These are phyloP conservation scores for Tylopilus sp. DNA, from an alignment of 1,284 basidiomycete species.

Conservation along the genomic window DNA sequence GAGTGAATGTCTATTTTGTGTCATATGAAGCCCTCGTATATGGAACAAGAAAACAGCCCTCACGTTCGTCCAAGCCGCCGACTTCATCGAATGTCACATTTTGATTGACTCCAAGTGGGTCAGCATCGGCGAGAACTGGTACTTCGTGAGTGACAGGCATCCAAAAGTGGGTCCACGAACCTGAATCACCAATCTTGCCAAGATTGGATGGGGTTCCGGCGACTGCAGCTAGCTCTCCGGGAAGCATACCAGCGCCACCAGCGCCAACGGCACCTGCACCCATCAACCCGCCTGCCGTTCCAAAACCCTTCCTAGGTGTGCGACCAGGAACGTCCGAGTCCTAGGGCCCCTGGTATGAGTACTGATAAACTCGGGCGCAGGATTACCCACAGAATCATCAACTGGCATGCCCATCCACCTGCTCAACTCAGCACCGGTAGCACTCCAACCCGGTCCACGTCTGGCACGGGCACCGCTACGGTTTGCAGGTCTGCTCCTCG, in stretches of 20 bases:
- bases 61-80: slow-evolving; percentile 94
- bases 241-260: slow-evolving; percentile 52
- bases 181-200: slow-evolving; percentile 78
- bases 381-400: slow-evolving; percentile 63
- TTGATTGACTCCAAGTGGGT: slow-evolving; percentile 92
- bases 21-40: neutral
- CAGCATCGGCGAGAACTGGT: slow-evolving; percentile 88
- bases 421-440: slow-evolving; percentile 68
- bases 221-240: slow-evolving; percentile 56
- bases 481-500: slow-evolving; percentile 35
- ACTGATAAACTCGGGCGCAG: neutral
- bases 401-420: slow-evolving; percentile 69
- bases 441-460: slow-evolving; percentile 69
- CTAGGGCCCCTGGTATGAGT: slow-evolving; percentile 35
- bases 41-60: slow-evolving; percentile 33
- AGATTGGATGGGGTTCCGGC: slow-evolving; percentile 77
- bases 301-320: slow-evolving; percentile 65
- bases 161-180: slow-evolving; percentile 38
- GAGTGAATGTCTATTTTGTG: slow-evolving; percentile 80
- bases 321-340: slow-evolving; percentile 70
- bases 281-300: slow-evolving; percentile 49
- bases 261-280: slow-evolving; percentile 49
- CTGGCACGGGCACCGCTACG: slow-evolving; percentile 40
- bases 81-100: slow-evolving; percentile 96
- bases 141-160: slow-evolving; percentile 9